Evolutionary conservation across 2,329 filamentous ascomycete species (phyloP).

Genomic region (Dactylellina cionopaga): DNA sequence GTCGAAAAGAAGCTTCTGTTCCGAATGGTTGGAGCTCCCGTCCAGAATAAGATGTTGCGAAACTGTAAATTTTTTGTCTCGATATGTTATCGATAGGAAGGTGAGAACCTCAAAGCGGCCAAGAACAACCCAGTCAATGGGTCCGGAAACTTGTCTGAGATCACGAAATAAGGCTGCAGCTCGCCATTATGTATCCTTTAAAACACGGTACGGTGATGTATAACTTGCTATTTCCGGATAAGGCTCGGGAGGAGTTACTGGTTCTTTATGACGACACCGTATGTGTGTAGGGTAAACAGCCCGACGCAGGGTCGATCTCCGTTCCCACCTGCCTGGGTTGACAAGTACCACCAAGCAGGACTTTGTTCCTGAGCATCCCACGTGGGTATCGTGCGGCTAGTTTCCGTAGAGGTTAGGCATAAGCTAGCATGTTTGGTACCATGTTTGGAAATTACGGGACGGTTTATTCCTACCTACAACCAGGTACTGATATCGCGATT

Average conservation of each 20-base stretch:
- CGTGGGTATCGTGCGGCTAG: slow-evolving; percentile 31
- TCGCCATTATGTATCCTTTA: too few species aligned
- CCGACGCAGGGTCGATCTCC: slow-evolving; percentile 28
- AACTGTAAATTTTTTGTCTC: slow-evolving; percentile 4
- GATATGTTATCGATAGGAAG: neutral
- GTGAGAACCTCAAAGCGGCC: slow-evolving; percentile 7
- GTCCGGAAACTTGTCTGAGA: neutral
- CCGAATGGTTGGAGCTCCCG: too few species aligned
- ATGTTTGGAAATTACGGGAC: too few species aligned
- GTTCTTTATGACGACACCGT: slow-evolving; percentile 13
- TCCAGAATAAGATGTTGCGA: too few species aligned
- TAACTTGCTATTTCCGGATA: slow-evolving; percentile 7
- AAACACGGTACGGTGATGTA: too few species aligned
- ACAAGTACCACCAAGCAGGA: slow-evolving; percentile 21
- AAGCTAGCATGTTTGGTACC: neutral
- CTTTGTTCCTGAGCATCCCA: slow-evolving; percentile 38
- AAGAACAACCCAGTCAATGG: slow-evolving; percentile 2
- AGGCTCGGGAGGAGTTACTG: slow-evolving; percentile 3
- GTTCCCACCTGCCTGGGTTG: slow-evolving; percentile 34
- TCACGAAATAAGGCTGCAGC: slow-evolving; percentile 20
- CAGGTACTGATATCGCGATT: too few species aligned
- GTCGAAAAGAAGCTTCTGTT: too few species aligned
- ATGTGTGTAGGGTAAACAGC: neutral
- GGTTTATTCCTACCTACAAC: slow-evolving; percentile 20
- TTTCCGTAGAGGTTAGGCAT: neutral